Base-by-base conservation (phyloP, 176 grass and related monocot species). In the Eragrostis curvula region DNA sequence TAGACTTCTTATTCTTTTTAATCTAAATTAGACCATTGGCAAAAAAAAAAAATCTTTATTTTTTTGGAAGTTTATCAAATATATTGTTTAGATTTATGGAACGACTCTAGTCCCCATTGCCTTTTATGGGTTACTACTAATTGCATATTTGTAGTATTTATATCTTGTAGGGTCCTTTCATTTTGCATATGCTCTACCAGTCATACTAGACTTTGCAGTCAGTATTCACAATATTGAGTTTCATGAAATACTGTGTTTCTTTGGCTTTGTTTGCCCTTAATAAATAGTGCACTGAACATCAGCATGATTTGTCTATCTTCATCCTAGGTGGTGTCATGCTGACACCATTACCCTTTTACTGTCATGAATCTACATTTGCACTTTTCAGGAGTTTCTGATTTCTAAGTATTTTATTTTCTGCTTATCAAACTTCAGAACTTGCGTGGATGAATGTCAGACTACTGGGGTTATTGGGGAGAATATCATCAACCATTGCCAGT, bases 381-480 rank as follows among this genome's bases (percentile, higher is more conserved):
- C 5, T 51, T 51, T 56, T 82, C 11, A 62, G 29, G 55, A 79
- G 8, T 27, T 58, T 27, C 57, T 60, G 12, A 60, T 48, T 84
- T 79, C 21, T 88, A 16, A 29, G 43, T 49, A 77, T 49, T 49
- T 82, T 51, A 5, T 27, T 56, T 8, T 21, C 32, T 18, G 32
- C 42, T 74, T 53, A 73, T 79, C 18, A 59, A 76, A 66, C 73
- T 70, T 75, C 75, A 98, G 95, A 87, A 89, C 78, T 69, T 98
- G 92, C 71, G 81, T 98, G 58, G 63, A 52, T 60, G 84, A 93
- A 77, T 98, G 92, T 56, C 90, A 93, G 72, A 85, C 58, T 46
- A 80, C 88, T 41, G 84, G 88, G 69, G 74, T 89, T 56, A 78
- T 74, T 73, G 86, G 81, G 44, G 79, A 87, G 12, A 87, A 44